phyloP scores from a whole-genome alignment of 129 eudicot genomes.

The Escallonia rubra region DNA sequence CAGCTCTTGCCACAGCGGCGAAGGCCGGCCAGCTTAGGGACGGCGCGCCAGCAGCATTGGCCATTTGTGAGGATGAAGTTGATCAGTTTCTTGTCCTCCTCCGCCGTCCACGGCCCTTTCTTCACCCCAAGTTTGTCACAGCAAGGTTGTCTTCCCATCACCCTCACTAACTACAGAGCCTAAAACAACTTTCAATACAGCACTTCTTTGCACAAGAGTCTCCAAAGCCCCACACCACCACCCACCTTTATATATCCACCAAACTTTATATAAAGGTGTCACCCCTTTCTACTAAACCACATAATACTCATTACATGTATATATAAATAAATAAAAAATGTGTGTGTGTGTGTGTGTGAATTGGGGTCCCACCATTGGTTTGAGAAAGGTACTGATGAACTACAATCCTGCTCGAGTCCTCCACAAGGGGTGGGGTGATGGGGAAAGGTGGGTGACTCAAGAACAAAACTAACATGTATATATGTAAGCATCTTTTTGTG shows the following conservation, averaged over 20 bases:
- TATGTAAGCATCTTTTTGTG: constrained; percentile 12
- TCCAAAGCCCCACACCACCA: neutral
- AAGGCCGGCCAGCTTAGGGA: constrained; percentile 91
- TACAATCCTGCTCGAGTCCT: constrained; percentile 15
- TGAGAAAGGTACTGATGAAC: constrained; percentile 62
- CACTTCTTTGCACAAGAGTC: neutral
- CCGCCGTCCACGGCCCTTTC: constrained; percentile 99
- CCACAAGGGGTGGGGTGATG: constrained; percentile 11
- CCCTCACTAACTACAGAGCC: neutral
- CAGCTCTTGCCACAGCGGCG: constrained; percentile 97
- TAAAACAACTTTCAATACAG: neutral
- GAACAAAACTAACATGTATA: constrained; percentile 18
- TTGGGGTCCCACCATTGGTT: constrained; percentile 42
- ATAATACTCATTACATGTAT: neutral
- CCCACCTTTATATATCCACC: constrained; percentile 6
- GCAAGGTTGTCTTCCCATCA: constrained; percentile 97
- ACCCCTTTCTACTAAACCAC: constrained; percentile 6
- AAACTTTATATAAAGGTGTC: constrained; percentile 10
- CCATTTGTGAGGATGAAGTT: constrained; percentile 85
- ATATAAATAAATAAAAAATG: constrained; percentile 9
- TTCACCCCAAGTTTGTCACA: constrained; percentile 98
- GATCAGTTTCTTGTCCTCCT: constrained; percentile 92
- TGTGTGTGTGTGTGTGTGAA: constrained; percentile 3
- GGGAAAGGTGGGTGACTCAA: constrained; percentile 47
- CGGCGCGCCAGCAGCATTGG: constrained; percentile 99